Conservation (phyloP, 805 yeast genomes). For the Candida wancherniae region DNA sequence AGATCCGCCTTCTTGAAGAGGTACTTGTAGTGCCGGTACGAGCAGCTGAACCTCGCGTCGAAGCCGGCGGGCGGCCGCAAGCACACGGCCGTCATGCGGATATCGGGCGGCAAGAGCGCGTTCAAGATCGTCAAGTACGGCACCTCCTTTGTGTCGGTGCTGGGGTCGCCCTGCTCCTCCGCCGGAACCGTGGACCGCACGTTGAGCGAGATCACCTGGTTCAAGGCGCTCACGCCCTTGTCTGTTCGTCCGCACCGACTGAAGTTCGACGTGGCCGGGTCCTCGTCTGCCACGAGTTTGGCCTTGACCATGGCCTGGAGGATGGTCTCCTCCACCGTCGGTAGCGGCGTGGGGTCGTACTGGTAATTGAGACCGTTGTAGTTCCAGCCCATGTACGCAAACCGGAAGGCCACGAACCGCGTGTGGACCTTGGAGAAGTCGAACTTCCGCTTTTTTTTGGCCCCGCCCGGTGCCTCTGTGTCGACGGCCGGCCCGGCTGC, state of each 20-base stretch:
- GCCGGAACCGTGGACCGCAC: slow-evolving; percentile 63
- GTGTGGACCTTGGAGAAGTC: slow-evolving; percentile 61
- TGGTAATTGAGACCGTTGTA: slow-evolving; percentile 89
- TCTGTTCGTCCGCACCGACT: slow-evolving; percentile 95
- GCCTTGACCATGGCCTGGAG: slow-evolving; percentile 67
- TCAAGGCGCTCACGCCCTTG: slow-evolving; percentile 94
- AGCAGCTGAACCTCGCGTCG: slow-evolving; percentile 91
- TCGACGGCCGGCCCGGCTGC: not conserved
- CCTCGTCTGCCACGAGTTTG: slow-evolving; percentile 55
- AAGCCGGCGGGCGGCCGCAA: slow-evolving; percentile 77
- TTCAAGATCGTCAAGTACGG: slow-evolving; percentile 75
- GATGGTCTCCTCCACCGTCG: slow-evolving; percentile 80
- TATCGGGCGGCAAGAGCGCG: slow-evolving; percentile 73
- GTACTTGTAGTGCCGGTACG: slow-evolving; percentile 81
- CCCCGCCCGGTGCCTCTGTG: not conserved
- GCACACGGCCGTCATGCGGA: slow-evolving; percentile 76
- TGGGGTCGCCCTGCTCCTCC: slow-evolving; percentile 58
- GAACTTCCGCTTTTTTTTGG: slow-evolving; percentile 33
- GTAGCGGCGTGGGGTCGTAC: slow-evolving; percentile 66
- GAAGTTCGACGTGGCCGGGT: slow-evolving; percentile 62
- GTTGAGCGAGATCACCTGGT: slow-evolving; percentile 79
- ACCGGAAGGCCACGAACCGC: slow-evolving; percentile 72
- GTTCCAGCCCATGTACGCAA: slow-evolving; percentile 91
- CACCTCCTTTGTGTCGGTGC: slow-evolving; percentile 61
- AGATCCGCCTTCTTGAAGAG: slow-evolving; percentile 56